A percentile compares a stretch with the other conserved stretches of the same genome.
phyloP scores from a whole-genome alignment of 2,329 filamentous ascomycete species.

The Aspergillus pseudotamarii region DNA sequence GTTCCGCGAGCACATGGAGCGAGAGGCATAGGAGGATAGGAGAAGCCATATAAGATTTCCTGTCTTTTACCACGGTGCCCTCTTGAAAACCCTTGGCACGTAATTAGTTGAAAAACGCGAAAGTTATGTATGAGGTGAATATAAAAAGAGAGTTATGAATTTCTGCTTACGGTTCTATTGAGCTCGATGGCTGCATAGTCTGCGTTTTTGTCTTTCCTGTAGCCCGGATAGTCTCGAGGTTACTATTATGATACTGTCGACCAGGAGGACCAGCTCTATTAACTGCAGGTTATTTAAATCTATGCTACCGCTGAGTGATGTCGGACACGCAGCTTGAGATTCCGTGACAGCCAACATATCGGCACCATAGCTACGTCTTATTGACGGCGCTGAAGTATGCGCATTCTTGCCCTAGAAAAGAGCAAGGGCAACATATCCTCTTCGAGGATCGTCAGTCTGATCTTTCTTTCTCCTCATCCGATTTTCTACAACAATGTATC shows the following conservation, averaged over 20 bases:
- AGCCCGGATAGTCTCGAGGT: background rate
- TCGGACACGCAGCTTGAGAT: background rate
- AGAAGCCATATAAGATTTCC: slow-evolving; percentile 9
- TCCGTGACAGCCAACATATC: background rate
- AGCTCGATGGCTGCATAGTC: background rate
- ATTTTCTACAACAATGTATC: background rate
- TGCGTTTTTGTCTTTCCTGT: background rate
- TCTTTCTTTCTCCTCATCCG: background rate
- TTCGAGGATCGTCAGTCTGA: no score
- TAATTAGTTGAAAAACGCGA: slow-evolving; percentile 21
- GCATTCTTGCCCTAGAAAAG: background rate
- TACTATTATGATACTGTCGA: background rate
- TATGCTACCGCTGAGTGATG: background rate
- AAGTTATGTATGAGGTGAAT: slow-evolving; percentile 17
- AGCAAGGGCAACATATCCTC: background rate
- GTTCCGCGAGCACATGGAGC: slow-evolving; percentile 7
- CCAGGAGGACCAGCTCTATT: background rate
- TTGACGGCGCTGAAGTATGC: background rate
- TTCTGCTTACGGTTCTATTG: background rate
- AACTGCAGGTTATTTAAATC: background rate
- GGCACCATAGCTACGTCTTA: background rate
- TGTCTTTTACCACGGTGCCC: slow-evolving; percentile 8
- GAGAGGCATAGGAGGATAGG: slow-evolving; percentile 6
- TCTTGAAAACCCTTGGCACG: slow-evolving; percentile 18
- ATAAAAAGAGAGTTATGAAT: slow-evolving; percentile 9